Conservation (phyloP, 352 stramenopile genomes). For the Globisporangium middletonii region DNA sequence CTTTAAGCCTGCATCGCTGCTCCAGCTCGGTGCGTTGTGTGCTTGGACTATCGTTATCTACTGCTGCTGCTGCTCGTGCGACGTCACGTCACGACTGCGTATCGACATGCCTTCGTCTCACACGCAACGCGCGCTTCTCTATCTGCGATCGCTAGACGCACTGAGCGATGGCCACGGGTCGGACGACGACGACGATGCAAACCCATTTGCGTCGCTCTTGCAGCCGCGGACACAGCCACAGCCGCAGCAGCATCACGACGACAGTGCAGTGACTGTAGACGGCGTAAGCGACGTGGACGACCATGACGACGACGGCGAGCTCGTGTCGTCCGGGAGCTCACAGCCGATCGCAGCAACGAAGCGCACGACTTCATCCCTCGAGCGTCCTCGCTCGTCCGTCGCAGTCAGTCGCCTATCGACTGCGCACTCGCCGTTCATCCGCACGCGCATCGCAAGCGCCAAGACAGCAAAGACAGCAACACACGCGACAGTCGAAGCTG, state of each 20-base stretch:
- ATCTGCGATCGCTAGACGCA: background rate
- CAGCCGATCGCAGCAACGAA: too few species aligned
- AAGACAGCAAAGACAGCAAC: constrained; percentile 1
- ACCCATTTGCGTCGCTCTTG: constrained; percentile 62
- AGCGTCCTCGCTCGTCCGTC: too few species aligned
- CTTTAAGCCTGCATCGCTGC: constrained; percentile 30
- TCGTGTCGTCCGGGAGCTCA: too few species aligned
- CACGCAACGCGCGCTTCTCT: background rate
- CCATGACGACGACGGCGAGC: too few species aligned
- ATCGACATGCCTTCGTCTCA: background rate
- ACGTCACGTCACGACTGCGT: background rate
- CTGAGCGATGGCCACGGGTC: background rate
- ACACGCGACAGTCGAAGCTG: constrained; percentile 39
- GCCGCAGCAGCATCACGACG: too few species aligned
- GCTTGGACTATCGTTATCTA: background rate
- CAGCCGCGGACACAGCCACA: constrained; percentile 29
- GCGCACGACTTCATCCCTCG: too few species aligned
- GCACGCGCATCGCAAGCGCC: background rate
- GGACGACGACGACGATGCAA: constrained; percentile 29
- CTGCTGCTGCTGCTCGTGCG: too few species aligned
- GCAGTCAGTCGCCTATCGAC: background rate
- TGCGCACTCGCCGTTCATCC: background rate
- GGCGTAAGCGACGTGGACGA: too few species aligned
- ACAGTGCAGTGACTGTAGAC: too few species aligned
- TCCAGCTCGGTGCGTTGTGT: constrained; percentile 29